These are phyloP conservation scores for Apocynum venetum DNA, from an alignment of 257 asterid genomes.

Conservation along the genomic window DNA sequence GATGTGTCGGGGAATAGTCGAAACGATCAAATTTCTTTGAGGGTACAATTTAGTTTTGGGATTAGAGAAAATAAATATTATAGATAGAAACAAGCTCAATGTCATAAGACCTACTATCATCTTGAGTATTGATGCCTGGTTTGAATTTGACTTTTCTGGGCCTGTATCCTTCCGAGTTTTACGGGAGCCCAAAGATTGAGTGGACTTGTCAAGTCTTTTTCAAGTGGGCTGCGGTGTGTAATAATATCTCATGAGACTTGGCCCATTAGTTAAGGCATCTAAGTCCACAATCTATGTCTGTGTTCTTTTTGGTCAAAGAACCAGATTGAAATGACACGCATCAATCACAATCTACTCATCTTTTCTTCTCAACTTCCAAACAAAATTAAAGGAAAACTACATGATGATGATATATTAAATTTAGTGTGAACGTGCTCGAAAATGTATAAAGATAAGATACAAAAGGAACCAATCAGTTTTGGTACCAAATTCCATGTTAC, in stretches of 20 bases:
- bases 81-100: too few relatives aligned
- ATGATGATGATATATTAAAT: background rate
- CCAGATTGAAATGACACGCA: background rate
- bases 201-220: background rate
- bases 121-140: too few relatives aligned
- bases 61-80: too few relatives aligned
- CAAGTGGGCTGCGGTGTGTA: background rate
- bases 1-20: too few relatives aligned
- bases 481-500: constrained; percentile 11
- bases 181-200: background rate
- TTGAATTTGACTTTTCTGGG: background rate
- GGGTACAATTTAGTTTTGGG: too few relatives aligned
- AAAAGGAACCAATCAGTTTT: constrained; percentile 6
- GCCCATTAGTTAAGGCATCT: background rate
- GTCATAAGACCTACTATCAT: background rate
- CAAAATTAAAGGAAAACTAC: background rate
- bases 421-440: background rate
- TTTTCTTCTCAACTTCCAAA: background rate
- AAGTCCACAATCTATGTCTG: background rate
- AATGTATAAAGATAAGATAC: background rate
- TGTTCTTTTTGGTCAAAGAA: background rate
- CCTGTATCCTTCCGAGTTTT: background rate
- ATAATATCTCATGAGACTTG: background rate
- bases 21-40: too few relatives aligned
- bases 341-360: background rate